Evolutionary conservation across 805 yeast species (phyloP), one percentile per base, ranked within the genome.

Genomic region (Yarrowia divulgata): DNA sequence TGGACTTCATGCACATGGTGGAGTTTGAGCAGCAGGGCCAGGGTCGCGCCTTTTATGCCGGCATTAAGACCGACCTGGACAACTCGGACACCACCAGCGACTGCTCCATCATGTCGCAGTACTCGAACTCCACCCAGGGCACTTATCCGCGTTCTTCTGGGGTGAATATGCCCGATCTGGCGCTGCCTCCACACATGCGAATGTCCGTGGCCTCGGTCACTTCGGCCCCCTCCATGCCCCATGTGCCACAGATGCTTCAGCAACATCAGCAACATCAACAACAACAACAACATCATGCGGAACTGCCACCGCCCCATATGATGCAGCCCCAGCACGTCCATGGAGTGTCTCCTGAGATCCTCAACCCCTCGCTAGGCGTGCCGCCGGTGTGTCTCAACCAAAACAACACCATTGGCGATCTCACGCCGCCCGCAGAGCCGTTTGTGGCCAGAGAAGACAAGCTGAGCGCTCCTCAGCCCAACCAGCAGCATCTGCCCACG

Each of bases 1-100:
- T 60, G 29, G 66, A 60, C 35, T 60, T 60, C 34, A 60, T 60
- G 66, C 66, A 60, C 42, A 60, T 60, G 66, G 66, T 60, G 18
- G 66, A 60, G 66, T 60, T 43, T 45, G 66, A 60, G 42, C 66
- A 60, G 66, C 66, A 60, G 66, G 66, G 52, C 19, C 66, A 60
- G 37, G 66, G 52, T 9, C 40, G 66, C 1, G 63, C 63, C 9
- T 60, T 60, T 14, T 60, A 60, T 32, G 66, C 66, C 8, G 52
- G 66, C 34, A 60, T 60, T 12, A 60, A 60, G 18, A 60, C 66
- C 3, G 66, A 60, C 32, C 52, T 60, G 9, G 66, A 60, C 66
- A 60, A 60, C 66, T 60, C 66, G n/a, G 66, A 60, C 42, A 60
- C 66, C 14, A 60, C 66, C 43, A 45, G 52, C 19, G 66, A 60